A percentile compares a stretch with the other conserved stretches of the same genome.
These are phyloP conservation scores for Pistacia integerrima DNA, from an alignment of 345 rosid species.

Conservation along the genomic window DNA sequence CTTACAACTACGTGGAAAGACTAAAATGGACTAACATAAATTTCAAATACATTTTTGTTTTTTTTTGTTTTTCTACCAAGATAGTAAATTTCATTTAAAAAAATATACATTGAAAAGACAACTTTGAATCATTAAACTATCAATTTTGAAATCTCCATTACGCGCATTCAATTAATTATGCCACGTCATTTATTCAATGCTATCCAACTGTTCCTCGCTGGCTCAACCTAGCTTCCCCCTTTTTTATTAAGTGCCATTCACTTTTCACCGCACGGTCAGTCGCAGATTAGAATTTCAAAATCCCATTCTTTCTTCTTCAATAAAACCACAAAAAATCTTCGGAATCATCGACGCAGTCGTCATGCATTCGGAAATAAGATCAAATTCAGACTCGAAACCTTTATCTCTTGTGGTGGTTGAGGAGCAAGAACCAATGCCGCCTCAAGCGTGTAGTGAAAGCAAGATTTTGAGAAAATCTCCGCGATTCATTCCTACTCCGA, in stretches of 20 bases:
- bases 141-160: not conserved
- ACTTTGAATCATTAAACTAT: too few species aligned
- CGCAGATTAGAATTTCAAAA: too few species aligned
- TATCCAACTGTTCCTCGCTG: too few species aligned
- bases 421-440: constrained; percentile 5
- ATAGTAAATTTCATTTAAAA: too few species aligned
- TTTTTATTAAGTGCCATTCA: not conserved
- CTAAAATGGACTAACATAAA: too few species aligned
- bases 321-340: not conserved
- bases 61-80: too few species aligned
- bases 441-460: not conserved
- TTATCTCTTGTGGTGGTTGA: not conserved
- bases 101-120: too few species aligned
- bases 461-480: constrained; percentile 2
- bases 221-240: not conserved
- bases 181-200: not conserved
- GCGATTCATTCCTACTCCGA: not conserved
- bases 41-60: too few species aligned
- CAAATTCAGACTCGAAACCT: not conserved
- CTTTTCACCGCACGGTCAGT: not conserved
- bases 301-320: not conserved
- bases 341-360: not conserved
- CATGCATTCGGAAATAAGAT: not conserved
- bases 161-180: too few species aligned
- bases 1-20: too few species aligned